Conservation (phyloP, 164 flowering plant genomes). For the Annona cherimola region DNA sequence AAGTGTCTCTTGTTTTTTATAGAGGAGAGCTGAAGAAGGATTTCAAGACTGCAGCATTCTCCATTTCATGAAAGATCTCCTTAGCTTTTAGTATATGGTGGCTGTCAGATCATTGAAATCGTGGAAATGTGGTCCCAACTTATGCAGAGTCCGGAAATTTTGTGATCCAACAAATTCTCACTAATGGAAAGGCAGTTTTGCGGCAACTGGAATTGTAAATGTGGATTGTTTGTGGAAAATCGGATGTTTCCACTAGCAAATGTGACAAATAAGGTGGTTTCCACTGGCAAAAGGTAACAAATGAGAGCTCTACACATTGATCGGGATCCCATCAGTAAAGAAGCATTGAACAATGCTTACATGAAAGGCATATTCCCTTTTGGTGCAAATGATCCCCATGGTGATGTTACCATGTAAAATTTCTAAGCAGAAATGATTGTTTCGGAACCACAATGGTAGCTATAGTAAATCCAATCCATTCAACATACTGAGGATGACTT, state of each 20-base stretch:
- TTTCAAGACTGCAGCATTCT: background rate
- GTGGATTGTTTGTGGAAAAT: constrained; percentile 3
- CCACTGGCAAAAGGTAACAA: constrained; percentile 4
- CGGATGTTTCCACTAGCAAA: constrained; percentile 16
- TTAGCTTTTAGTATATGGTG: background rate
- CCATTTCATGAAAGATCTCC: background rate
- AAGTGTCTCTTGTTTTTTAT: constrained; percentile 24
- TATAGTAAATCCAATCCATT: no score
- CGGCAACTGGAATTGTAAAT: background rate
- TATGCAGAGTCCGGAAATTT: background rate
- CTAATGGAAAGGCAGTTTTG: background rate
- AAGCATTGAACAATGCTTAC: background rate
- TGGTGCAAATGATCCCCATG: background rate
- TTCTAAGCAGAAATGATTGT: no score
- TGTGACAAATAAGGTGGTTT: constrained; percentile 5
- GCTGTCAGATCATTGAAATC: background rate
- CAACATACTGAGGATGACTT: no score
- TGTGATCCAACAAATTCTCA: background rate
- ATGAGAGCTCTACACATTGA: background rate
- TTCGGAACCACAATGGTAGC: no score
- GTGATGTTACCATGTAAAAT: no score
- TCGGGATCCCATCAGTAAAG: background rate
- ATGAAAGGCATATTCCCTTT: background rate
- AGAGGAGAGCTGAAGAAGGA: constrained; percentile 1
- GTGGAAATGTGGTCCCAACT: background rate